Base-by-base conservation (phyloP, 1,139 yeast genomes). In the Hanseniaspora sp. region DNA sequence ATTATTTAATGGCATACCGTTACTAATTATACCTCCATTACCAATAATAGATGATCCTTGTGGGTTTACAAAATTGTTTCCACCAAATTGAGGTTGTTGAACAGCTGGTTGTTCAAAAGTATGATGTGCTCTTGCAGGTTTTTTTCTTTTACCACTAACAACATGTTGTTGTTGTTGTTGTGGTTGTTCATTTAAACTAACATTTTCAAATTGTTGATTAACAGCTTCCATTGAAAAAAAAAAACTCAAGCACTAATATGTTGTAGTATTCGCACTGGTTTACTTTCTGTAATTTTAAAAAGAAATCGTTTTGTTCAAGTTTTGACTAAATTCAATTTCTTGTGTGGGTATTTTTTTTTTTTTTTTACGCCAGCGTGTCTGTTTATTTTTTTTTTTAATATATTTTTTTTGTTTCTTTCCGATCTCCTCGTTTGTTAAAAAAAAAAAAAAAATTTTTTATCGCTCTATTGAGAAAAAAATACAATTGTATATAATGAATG, bases 101-200 rank as follows among this genome's bases (percentile, higher is more conserved):
- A 28, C 17, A 12, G 49, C n/a, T 17, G 52, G 52, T 13, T 53
- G 55, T 13, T 40, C 28, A 30, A 53, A 48, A 28, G 46, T 48
- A 13, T 53, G 53, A 29, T 53, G 47, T 8, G 56, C 56, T 40
- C 56, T 53, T 18, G 56, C 56, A 18, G 56, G 56, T 34, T 53
- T 53, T 15, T 53, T 53, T 40, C 41, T 53, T 44, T 43, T 53
- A 15, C 52, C 46, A 7, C 47, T 28, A 7, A 29, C 45, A 13
- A 12, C 45, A 29, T 15, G 23, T 23, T 23, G 23, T 23, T 2
- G 23, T 23, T 23, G 23, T 23, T 23, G n/a, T 2, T 39, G 44
- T 30, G 15, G 44, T 23, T 34, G 37, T 12, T 34, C 43, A n/a
- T 49, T 43, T 28, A 47, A 23, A 33, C 34, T 40, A 1, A 43